Evolutionary conservation across 768 basidiomycete genomes (phyloP).

Genomic region (Russula sp.): DNA sequence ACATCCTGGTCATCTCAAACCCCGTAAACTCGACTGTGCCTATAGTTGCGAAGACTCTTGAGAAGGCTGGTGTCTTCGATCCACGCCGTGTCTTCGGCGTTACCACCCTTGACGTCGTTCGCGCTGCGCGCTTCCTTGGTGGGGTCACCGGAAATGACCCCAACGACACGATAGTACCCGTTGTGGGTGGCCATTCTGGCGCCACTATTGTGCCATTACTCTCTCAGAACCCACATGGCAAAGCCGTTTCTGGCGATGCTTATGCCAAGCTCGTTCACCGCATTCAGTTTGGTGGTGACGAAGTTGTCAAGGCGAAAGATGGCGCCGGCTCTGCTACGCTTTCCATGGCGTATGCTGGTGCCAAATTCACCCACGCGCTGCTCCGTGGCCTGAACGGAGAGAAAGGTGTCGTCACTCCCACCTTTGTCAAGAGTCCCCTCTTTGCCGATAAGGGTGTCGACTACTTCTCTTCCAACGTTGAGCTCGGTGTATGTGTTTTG

Average conservation of each 20-base stretch:
- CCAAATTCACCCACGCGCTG: conserved; percentile 57
- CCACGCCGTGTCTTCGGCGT: conserved; percentile 89
- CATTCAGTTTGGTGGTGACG: conserved; percentile 97
- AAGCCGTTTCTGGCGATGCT: conserved; percentile 63
- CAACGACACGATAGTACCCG: conserved; percentile 62
- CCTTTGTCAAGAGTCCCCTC: conserved; percentile 85
- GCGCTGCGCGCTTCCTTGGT: conserved; percentile 85
- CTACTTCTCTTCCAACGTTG: conserved; percentile 92
- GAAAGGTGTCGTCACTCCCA: conserved; percentile 64
- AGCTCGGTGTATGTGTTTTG: conserved; percentile 71
- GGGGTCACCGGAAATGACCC: conserved; percentile 61
- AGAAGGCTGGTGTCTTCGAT: conserved; percentile 90
- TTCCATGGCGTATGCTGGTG: conserved; percentile 73
- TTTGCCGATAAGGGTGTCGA: conserved; percentile 80
- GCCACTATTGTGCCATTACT: conserved; percentile 97
- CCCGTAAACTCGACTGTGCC: conserved; percentile 98
- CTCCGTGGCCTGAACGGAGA: conserved; percentile 60
- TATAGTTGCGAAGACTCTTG: conserved; percentile 87
- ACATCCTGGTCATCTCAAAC: conserved; percentile 96
- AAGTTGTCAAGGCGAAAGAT: conserved; percentile 98
- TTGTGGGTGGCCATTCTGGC: conserved; percentile 94
- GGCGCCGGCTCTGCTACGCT: conserved; percentile 70
- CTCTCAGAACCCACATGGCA: conserved; percentile 69
- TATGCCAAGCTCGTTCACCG: conserved; percentile 79
- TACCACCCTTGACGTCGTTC: conserved; percentile 97